phyloP scores from a whole-genome alignment of 1,284 basidiomycete species.

The Paramarasmius palmivorus region DNA sequence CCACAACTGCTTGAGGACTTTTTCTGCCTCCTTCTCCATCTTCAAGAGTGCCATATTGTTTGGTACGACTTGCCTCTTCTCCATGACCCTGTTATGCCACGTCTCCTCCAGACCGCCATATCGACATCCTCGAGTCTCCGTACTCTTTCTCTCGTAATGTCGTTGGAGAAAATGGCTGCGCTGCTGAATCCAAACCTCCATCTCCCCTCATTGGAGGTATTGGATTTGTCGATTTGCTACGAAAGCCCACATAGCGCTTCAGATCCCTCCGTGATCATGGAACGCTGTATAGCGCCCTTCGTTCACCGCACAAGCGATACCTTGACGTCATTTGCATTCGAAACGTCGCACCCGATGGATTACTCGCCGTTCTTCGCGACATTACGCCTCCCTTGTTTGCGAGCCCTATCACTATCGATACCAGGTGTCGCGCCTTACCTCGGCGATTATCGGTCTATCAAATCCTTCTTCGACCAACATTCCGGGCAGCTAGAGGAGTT shows the following conservation, averaged over 20 bases:
- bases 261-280: not conserved
- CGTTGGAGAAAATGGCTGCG: not conserved
- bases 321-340: constrained; percentile 8
- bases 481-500: constrained; percentile 6
- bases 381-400: not conserved
- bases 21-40: not conserved
- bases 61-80: not conserved
- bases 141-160: not conserved
- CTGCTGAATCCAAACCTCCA: not conserved
- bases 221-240: not conserved
- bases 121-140: not conserved
- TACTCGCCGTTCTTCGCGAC: constrained; percentile 9
- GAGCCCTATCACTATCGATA: constrained; percentile 12
- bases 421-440: constrained; percentile 9
- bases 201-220: not conserved
- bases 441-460: constrained; percentile 7
- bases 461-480: constrained; percentile 8
- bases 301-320: not conserved
- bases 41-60: not conserved
- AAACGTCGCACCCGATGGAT: constrained; percentile 9
- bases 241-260: not conserved
- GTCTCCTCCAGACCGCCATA: not conserved
- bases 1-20: not conserved
- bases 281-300: not conserved
- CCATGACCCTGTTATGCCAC: not conserved